Conservation (phyloP, 1,284 basidiomycete species). For the Veloboletus limbatus region DNA sequence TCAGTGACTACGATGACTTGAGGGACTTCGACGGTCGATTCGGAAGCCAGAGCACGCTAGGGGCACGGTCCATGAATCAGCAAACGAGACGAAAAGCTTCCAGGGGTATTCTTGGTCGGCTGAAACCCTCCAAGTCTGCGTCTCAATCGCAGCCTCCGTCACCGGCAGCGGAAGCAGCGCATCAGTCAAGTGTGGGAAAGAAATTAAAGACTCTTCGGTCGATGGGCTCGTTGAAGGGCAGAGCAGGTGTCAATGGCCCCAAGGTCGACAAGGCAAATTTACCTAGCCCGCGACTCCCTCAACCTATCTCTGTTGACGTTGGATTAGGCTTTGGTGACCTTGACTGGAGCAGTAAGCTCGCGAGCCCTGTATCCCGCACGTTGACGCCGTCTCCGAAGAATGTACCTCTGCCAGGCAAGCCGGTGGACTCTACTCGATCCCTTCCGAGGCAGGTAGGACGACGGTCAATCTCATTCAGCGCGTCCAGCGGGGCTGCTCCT, state of each 20-base stretch:
- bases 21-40: constrained; percentile 81
- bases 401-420: constrained; percentile 23
- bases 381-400: constrained; percentile 20
- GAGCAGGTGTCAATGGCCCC: constrained; percentile 27
- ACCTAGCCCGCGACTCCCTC: constrained; percentile 50
- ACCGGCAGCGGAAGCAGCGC: constrained; percentile 37
- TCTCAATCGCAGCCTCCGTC: constrained; percentile 41
- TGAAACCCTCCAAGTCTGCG: constrained; percentile 47
- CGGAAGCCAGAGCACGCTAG: constrained; percentile 73
- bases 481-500: constrained; percentile 32
- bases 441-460: constrained; percentile 41
- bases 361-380: constrained; percentile 23
- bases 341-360: constrained; percentile 44
- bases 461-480: constrained; percentile 65
- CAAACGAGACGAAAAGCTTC: constrained; percentile 54
- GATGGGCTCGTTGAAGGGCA: constrained; percentile 72
- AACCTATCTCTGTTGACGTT: constrained; percentile 49
- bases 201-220: constrained; percentile 72
- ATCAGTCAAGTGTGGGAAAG: constrained; percentile 40
- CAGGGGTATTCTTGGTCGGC: constrained; percentile 58
- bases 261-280: constrained; percentile 38
- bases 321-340: constrained; percentile 59
- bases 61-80: constrained; percentile 38
- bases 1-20: constrained; percentile 83
- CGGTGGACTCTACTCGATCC: constrained; percentile 11